Evolutionary conservation across 1,139 yeast species (phyloP), one percentile per base, ranked within the genome.

Genomic region (Geotrichum aggregatum): DNA sequence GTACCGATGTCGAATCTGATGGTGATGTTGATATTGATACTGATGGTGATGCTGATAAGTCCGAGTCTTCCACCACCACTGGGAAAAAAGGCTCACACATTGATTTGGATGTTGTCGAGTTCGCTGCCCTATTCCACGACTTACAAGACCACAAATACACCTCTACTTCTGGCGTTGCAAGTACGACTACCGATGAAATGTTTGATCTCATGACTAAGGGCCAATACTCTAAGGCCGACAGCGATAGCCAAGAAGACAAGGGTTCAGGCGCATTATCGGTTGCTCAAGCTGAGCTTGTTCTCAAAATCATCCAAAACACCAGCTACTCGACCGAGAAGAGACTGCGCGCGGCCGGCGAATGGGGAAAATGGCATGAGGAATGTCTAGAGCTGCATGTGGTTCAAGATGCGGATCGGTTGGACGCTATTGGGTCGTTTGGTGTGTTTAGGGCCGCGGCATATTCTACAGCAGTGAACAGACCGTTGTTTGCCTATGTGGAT

Each of bases 401-500:
- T 3, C 69, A 66, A 50, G 74, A 70, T 53, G 74, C 74, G 2
- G 74, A 70, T 54, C 56, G 72, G 41, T 59, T 70, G 8, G 74
- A 70, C 47, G 73, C 74, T 4, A 66, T 69, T 47, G 74, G 74
- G 7, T 66, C 67, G 3, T 56, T 70, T 50, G 74, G 74, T 6
- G 56, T 70, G 28, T 59, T 68, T 40, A 59, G 74, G 19, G 66
- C 62, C 3, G 63, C 71, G 1, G 71, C 72, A 13, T 70, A 59
- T 52, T 63, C 71, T 3, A 64, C 68, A 5, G 65, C 63, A 21
- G 57, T 59, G 24, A 59, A 60, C 52, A 59, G 63, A 11, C 63
- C 70, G 4, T 57, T 70, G 33, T 60, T 58, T 52, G 59, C 56
- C 31, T 61, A 88, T 87, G 61, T 84, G 76, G 52, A 81, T 66